A percentile compares a stretch with the other conserved stretches of the same genome.
Conservation (phyloP, 2,329 filamentous ascomycete species). For the Polychaeton citri region DNA sequence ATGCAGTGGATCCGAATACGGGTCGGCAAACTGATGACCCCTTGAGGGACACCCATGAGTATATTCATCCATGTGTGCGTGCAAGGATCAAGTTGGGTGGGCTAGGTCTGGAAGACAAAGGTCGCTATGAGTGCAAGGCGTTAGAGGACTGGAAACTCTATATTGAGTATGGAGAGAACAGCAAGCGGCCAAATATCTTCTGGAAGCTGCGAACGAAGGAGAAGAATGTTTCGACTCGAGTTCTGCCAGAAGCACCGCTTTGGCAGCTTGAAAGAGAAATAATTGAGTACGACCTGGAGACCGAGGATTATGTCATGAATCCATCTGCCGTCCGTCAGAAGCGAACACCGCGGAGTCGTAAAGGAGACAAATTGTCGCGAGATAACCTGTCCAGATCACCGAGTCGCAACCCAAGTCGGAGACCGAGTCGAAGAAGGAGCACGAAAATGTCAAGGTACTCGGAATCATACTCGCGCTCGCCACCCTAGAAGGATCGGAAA, state of each 20-base stretch:
- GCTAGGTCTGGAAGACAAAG: constrained; percentile 32
- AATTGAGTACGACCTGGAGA: constrained; percentile 26
- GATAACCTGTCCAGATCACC: neutral
- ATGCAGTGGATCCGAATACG: constrained; percentile 30
- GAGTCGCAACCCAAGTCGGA: neutral
- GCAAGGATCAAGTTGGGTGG: constrained; percentile 31
- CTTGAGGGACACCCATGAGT: constrained; percentile 37
- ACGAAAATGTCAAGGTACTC: neutral
- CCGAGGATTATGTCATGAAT: constrained; percentile 25
- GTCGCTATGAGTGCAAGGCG: constrained; percentile 30
- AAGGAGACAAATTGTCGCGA: neutral
- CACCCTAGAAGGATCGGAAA: neutral
- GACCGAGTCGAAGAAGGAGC: neutral
- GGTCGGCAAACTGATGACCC: constrained; percentile 29
- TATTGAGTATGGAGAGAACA: constrained; percentile 27
- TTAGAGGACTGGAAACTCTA: constrained; percentile 34
- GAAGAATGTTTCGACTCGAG: constrained; percentile 23
- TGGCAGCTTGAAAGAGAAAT: constrained; percentile 32
- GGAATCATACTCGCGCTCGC: neutral
- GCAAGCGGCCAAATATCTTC: constrained; percentile 25
- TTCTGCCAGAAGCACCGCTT: constrained; percentile 32
- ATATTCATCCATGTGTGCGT: constrained; percentile 37
- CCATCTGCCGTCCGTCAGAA: constrained; percentile 8
- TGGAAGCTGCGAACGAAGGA: constrained; percentile 27
- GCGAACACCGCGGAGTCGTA: neutral